Evolutionary conservation across 208 protist genomes (phyloP).

Genomic region (Crithidia brevicula): DNA sequence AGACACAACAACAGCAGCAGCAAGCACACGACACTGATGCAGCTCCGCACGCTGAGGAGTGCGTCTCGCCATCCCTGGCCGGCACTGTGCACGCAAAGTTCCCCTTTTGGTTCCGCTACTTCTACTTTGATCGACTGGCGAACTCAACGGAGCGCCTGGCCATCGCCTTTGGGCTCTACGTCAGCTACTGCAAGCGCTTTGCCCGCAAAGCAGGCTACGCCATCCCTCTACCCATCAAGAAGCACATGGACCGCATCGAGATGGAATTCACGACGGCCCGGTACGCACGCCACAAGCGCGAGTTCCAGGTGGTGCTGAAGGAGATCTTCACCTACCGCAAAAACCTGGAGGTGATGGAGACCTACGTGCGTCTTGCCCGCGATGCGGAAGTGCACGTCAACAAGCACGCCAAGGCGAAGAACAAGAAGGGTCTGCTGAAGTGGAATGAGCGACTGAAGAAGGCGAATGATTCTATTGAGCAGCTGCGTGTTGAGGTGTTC

Average conservation of each 20-base stretch:
- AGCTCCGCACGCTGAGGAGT: neutral
- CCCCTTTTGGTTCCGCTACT: constrained; percentile 17
- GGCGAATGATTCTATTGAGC: neutral
- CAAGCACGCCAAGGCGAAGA: constrained; percentile 2
- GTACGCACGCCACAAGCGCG: constrained; percentile 11
- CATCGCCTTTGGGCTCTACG: constrained; percentile 8
- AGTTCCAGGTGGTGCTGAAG: constrained; percentile 12
- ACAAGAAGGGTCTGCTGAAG: neutral
- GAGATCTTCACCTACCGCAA: constrained; percentile 11
- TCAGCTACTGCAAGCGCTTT: constrained; percentile 11
- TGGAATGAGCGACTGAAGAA: neutral
- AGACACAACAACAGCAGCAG: neutral
- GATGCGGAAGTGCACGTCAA: constrained; percentile 2
- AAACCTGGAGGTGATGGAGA: constrained; percentile 15
- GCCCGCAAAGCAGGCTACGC: constrained; percentile 3
- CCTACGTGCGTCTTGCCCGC: neutral
- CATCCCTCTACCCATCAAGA: constrained; percentile 2
- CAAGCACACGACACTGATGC: neutral
- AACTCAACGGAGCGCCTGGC: constrained; percentile 8
- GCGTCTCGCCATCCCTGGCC: constrained; percentile 2
- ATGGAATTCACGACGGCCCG: constrained; percentile 7
- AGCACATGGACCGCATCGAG: constrained; percentile 13
- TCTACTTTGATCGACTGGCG: constrained; percentile 8
- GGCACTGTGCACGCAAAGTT: neutral
- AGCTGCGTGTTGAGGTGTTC: constrained; percentile 9